Evolutionary conservation across 148 eudicot genomes (phyloP), one percentile per base, ranked within the genome.

Genomic region (Cornus florida): DNA sequence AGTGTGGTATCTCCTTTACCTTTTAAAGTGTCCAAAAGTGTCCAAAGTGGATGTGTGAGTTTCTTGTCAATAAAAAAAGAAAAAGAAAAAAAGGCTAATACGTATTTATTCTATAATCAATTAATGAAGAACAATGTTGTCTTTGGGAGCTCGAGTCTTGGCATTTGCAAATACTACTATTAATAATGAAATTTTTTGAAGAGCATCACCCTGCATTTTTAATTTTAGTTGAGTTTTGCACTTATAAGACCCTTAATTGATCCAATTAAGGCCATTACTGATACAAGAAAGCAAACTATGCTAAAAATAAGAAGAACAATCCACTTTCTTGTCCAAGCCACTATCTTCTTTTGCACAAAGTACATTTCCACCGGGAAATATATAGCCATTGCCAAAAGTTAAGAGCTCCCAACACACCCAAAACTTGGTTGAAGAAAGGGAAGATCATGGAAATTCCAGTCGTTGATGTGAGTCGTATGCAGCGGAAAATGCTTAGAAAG

Each of bases 361-460:
- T 87, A 91, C 93, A 92, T 85, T 35, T 89, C 86, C 71, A 92
- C 89, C 0, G 97, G 97, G 75, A 92, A 91, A 73, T 91, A 92
- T 74, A 92, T 85, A 31, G 86, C 77, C 75, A 91, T 7, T 0
- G 97, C 94, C 97, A 92, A 76, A 91, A 88, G 68, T 76, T 88
- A 20, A 91, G 59, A 64, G 94, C 90, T 32, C 97, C 97, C 2
- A 89, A 75, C 22, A 91, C 74, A 13, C 91, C 97, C 70, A 92
- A 67, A 5, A 92, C 90, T 69, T 91, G 82, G 43, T 92, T 92
- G 86, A 92, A 92, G 80, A 89, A 92, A 22, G 97, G 94, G 39
- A 91, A 88, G 19, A 83, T 23, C 53, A 92, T 81, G 7, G 88
- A 93, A 7, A 91, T 66, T 24, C 67, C 82, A 4, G 92, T 88